Percentiles rank a stretch among this genome's conserved stretches.
Evolutionary conservation across 2,329 filamentous ascomycete species (phyloP).

Genomic region (Colletotrichum zoysiae): DNA sequence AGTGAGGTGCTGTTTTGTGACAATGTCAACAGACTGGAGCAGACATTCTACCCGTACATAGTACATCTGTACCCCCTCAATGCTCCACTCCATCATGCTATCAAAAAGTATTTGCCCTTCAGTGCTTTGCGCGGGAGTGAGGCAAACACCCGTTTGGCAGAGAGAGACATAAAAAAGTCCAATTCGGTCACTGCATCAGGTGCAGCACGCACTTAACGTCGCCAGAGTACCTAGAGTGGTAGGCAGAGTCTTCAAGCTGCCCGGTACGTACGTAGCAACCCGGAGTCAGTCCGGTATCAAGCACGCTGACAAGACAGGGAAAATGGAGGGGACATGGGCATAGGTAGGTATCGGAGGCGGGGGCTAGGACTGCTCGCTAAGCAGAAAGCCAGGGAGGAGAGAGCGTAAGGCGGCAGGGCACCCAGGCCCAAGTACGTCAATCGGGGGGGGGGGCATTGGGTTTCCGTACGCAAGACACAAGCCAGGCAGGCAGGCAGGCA

Average conservation of each 20-base stretch:
- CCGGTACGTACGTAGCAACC: not conserved
- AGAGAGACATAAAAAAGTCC: not conserved
- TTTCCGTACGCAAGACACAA: constrained; percentile 22
- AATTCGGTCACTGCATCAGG: not conserved
- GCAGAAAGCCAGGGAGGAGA: not conserved
- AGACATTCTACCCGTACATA: not conserved
- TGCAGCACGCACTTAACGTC: not conserved
- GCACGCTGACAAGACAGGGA: not conserved
- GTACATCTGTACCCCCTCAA: no score
- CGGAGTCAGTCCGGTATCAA: not conserved
- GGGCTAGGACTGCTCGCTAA: constrained; percentile 1
- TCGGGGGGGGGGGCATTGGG: constrained; percentile 20
- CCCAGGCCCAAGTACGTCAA: constrained; percentile 24
- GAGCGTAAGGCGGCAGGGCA: constrained; percentile 10
- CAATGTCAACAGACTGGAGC: constrained; percentile 13
- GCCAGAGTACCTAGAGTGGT: not conserved
- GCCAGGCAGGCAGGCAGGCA: not conserved
- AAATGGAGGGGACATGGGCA: not conserved
- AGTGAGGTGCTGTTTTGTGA: constrained; percentile 9
- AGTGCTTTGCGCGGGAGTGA: not conserved
- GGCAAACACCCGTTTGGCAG: not conserved
- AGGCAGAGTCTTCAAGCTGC: not conserved
- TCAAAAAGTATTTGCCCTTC: not conserved
- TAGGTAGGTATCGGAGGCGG: not conserved
- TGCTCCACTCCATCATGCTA: not conserved